Evolutionary conservation across 192 early-diverging fungal genomes (phyloP), one percentile per base, ranked within the genome.

Genomic region (Cladochytrium replicatum): DNA sequence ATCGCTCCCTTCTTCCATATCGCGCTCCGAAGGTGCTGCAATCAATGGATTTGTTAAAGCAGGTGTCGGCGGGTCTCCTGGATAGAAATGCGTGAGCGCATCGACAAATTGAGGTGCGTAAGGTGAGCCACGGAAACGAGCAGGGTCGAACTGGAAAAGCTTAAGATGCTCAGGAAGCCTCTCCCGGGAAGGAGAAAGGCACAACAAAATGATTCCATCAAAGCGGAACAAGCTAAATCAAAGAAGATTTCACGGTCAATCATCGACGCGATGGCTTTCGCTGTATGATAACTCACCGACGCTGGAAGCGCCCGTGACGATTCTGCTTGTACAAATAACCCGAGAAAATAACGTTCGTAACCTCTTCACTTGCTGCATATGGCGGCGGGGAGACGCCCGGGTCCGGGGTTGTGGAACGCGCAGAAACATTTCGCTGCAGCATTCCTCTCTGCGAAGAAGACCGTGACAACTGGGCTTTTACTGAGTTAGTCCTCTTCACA

Each of bases 321-420:
- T 57, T 68, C 42, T 68, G 61, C 32, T 68, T 68, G 5, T 53
- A 28, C 24, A 68, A 44, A 21, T 55, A n/a, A n/a, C 66, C 61
- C 7, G 39, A 50, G 46, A 68, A 64, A 23, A 68, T 37, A n/a
- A n/a, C n/a, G n/a, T n/a, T n/a, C n/a, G n/a, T n/a, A n/a, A n/a
- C n/a, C n/a, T n/a, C n/a, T n/a, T n/a, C n/a, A n/a, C n/a, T n/a
- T n/a, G n/a, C n/a, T n/a, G n/a, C n/a, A n/a, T n/a, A n/a, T n/a
- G n/a, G n/a, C n/a, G n/a, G n/a, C n/a, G n/a, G n/a, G n/a, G n/a
- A n/a, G n/a, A n/a, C n/a, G n/a, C n/a, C n/a, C n/a, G n/a, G n/a
- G n/a, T n/a, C n/a, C n/a, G n/a, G n/a, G n/a, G n/a, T n/a, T n/a
- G n/a, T n/a, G n/a, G n/a, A n/a, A n/a, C n/a, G n/a, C n/a, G n/a